Evolutionary conservation across 345 rosid species (phyloP).

Genomic region (Raphanus raphanistrum): DNA sequence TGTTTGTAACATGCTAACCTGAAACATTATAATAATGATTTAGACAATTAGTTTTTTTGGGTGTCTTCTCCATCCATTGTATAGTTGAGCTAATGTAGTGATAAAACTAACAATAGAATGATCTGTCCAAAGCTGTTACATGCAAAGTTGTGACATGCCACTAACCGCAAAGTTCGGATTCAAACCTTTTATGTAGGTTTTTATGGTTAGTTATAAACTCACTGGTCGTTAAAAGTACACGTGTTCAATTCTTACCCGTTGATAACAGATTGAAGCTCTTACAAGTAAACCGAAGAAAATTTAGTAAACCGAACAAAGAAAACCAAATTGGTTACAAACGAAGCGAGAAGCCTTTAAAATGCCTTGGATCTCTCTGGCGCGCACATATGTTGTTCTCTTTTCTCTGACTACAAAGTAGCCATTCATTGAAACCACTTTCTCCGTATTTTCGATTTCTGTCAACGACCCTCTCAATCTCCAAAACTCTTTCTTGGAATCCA

Average conservation of each 20-base stretch:
- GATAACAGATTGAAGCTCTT: not conserved
- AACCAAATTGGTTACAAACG: slow-evolving; percentile 6
- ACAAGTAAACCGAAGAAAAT: not conserved
- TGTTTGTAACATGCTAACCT: not conserved
- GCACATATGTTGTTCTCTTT: slow-evolving; percentile 27
- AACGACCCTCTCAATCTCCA: slow-evolving; percentile 26
- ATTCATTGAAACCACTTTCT: slow-evolving; percentile 34
- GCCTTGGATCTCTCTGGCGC: slow-evolving; percentile 39
- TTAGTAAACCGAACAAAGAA: slow-evolving; percentile 13
- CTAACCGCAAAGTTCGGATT: not conserved
- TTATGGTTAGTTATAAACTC: not conserved
- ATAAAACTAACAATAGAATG: not conserved
- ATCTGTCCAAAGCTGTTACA: not conserved
- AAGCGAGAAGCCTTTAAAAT: slow-evolving; percentile 31
- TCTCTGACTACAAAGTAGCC: slow-evolving; percentile 41
- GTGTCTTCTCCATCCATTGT: not conserved
- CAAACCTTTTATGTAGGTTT: not conserved
- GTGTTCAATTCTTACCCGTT: not conserved
- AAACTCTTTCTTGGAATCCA: not conserved
- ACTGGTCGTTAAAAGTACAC: not conserved
- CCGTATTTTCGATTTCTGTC: slow-evolving; percentile 23
- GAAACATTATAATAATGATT: not conserved
- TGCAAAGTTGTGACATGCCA: not conserved
- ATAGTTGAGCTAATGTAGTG: not conserved
- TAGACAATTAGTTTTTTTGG: not conserved